These are phyloP conservation scores for Hippophae rhamnoides DNA, from an alignment of 306 rosid genomes.

Conservation along the genomic window DNA sequence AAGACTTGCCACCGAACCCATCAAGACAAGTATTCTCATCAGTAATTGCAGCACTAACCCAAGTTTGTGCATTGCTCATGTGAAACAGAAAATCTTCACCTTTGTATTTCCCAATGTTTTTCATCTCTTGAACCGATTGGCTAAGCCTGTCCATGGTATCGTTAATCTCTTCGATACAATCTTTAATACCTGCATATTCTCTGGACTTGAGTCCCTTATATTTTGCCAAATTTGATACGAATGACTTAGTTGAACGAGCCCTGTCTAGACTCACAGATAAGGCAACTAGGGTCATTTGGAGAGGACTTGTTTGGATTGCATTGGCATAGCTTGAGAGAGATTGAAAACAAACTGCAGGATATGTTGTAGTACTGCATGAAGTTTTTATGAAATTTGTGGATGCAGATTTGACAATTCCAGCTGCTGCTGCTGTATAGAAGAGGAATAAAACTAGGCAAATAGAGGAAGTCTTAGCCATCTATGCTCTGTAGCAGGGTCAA, in stretches of 20 bases:
- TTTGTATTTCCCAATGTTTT: constrained; percentile 12
- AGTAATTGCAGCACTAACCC: constrained; percentile 77
- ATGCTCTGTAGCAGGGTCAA: no score
- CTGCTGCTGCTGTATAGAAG: neutral
- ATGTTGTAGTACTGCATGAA: constrained; percentile 5
- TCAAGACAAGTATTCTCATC: constrained; percentile 58
- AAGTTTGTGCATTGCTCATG: constrained; percentile 53
- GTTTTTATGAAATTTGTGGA: constrained; percentile 6
- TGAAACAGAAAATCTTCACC: constrained; percentile 28
- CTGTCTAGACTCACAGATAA: constrained; percentile 28
- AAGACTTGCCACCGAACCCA: constrained; percentile 33
- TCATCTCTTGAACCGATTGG: constrained; percentile 35
- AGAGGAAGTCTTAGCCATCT: constrained; percentile 27
- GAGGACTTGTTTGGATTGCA: constrained; percentile 27
- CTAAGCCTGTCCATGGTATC: constrained; percentile 34
- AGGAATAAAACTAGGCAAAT: constrained; percentile 12
- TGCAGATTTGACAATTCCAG: constrained; percentile 2
- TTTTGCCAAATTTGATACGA: constrained; percentile 18
- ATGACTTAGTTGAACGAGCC: constrained; percentile 18
- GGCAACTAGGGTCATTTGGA: constrained; percentile 35
- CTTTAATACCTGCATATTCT: constrained; percentile 32
- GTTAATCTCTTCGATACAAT: constrained; percentile 33
- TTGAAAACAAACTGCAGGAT: constrained; percentile 23
- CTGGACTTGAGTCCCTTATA: constrained; percentile 20
- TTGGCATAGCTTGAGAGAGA: constrained; percentile 30